Base-by-base conservation (phyloP, 1,284 basidiomycete genomes). In the Cryptococcus sp. region DNA sequence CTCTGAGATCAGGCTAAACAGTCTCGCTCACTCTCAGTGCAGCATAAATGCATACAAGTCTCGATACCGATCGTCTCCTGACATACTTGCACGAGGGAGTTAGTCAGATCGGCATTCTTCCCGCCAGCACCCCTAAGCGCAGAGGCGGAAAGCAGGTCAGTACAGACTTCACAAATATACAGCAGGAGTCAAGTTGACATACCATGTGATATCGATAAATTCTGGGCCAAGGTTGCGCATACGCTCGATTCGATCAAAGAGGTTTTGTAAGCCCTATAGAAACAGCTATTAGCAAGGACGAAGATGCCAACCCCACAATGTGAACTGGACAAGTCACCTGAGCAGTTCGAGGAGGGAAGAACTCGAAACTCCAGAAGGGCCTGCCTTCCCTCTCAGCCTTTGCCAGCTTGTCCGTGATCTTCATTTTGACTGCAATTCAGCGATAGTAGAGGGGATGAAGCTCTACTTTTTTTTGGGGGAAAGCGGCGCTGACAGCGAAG, bases 151-250 rank as follows among this genome's bases (percentile, higher is more conserved):
- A 26, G 16, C 49, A 49, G 17, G 44, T 46, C n/a, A 46, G 45
- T 37, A n/a, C 34, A n/a, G 38, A 38, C 26, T 50, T 34, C 19
- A 26, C n/a, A 26, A 51, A 39, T n/a, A 16, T 25, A 13, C n/a
- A 20, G 41, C n/a, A 51, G 45, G 22, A 19, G 22, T 11, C 37
- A 55, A 41, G 37, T 37, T 47, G 23, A 72, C 84, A 62, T 61
- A 87, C 93, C 91, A 98, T 75, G 94, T 99, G 73, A 99, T 96
- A 77, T 99, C 94, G 70, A 98, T 90, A 74, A 98, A 99, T 79
- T 96, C 95, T 17, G 96, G 96, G 4, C 96, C 96, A 46, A 97
- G 81, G 23, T 86, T 85, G 58, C 93, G 85, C 95, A 99, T 99
- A 67, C 96, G 91, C 79, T 97, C 93, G 80, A 98, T 95, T 71